Evolutionary conservation across 192 early-diverging fungal genomes (phyloP).

Genomic region (Coemansia biformis): DNA sequence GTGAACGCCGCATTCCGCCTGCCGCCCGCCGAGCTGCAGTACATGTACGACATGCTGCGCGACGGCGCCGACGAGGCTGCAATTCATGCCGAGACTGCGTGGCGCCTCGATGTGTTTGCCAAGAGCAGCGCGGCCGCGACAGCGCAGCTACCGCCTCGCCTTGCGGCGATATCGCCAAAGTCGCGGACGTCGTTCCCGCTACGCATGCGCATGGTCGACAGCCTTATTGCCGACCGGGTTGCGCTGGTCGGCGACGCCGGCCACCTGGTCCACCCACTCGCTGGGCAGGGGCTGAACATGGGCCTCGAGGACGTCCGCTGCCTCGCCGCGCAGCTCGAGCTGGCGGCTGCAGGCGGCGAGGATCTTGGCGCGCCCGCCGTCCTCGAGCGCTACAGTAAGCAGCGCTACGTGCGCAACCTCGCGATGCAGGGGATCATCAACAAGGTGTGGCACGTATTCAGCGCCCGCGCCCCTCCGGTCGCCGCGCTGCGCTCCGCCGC

Average conservation of each 20-base stretch:
- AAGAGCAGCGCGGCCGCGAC: not conserved
- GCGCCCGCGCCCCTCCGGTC: constrained; percentile 56
- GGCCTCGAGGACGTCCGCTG: constrained; percentile 80
- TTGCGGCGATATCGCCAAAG: constrained; percentile 59
- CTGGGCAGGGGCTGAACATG: constrained; percentile 95
- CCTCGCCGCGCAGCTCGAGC: constrained; percentile 58
- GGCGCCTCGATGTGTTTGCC: constrained; percentile 57
- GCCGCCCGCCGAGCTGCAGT: constrained; percentile 65
- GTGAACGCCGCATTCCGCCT: constrained; percentile 82
- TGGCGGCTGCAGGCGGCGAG: constrained; percentile 63
- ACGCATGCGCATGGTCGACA: constrained; percentile 71
- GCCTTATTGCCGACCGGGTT: constrained; percentile 69
- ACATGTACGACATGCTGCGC: constrained; percentile 55
- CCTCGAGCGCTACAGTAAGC: constrained; percentile 72
- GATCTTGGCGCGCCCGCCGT: constrained; percentile 76
- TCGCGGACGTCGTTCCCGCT: constrained; percentile 81
- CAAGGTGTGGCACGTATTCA: constrained; percentile 65
- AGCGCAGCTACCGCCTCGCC: constrained; percentile 52
- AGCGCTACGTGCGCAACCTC: constrained; percentile 76
- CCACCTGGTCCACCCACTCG: constrained; percentile 91
- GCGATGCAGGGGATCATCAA: constrained; percentile 83
- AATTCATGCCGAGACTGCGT: constrained; percentile 60
- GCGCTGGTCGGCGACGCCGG: constrained; percentile 95
- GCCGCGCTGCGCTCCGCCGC: constrained; percentile 69
- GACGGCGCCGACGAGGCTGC: constrained; percentile 41